A percentile compares a stretch with the other conserved stretches of the same genome.
These are phyloP conservation scores for Ajuga reptans DNA, from an alignment of 305 asterid species.

Conservation along the genomic window DNA sequence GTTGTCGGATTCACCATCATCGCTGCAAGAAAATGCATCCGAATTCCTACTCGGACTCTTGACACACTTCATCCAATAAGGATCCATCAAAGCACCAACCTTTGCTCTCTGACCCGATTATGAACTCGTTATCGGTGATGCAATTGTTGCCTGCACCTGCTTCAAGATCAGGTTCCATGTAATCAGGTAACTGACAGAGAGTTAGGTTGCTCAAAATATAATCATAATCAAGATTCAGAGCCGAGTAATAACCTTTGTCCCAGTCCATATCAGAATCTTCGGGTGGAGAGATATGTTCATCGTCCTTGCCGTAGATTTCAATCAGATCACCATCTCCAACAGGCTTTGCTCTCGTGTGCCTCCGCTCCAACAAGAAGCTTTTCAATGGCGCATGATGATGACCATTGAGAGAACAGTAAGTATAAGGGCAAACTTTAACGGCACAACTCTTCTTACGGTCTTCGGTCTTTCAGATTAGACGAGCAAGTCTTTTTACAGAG, in stretches of 20 bases:
- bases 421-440: constrained; percentile 66
- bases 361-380: constrained; percentile 50
- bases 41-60: constrained; percentile 29
- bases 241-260: constrained; percentile 33
- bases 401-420: constrained; percentile 89
- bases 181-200: neutral
- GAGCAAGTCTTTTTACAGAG: constrained; percentile 58
- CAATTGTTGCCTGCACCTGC: neutral
- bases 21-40: constrained; percentile 25
- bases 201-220: constrained; percentile 20
- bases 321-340: neutral
- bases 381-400: constrained; percentile 63
- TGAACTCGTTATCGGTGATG: neutral
- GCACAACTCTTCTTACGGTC: constrained; percentile 57
- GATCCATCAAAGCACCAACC: constrained; percentile 24
- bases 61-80: constrained; percentile 24
- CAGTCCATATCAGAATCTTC: constrained; percentile 47
- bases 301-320: constrained; percentile 1
- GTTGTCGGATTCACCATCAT: constrained; percentile 27
- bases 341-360: constrained; percentile 29
- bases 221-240: constrained; percentile 31
- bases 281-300: neutral
- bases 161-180: constrained; percentile 19
- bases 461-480: constrained; percentile 59
- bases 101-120: constrained; percentile 8